Evolutionary conservation across 129 eudicot genomes (phyloP).

Genomic region (sunflower (Helianthus annuus)): DNA sequence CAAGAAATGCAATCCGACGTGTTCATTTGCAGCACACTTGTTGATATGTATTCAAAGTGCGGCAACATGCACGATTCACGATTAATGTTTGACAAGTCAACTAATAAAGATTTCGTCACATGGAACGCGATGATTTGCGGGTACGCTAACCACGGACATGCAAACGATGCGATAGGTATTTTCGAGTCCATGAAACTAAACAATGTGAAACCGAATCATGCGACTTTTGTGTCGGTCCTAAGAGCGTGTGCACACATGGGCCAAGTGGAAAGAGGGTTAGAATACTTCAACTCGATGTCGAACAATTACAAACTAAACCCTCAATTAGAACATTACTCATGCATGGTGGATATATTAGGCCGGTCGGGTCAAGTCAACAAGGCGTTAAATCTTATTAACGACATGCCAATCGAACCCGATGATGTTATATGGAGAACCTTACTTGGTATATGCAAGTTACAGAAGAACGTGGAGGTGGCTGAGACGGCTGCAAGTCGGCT

Average conservation of each 20-base stretch:
- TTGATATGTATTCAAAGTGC: conserved; percentile 89
- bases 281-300: conserved; percentile 64
- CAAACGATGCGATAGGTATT: conserved; percentile 52
- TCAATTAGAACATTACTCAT: conserved; percentile 78
- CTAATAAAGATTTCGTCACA: conserved; percentile 59
- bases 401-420: conserved; percentile 84
- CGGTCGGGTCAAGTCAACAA: conserved; percentile 59
- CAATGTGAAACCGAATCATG: conserved; percentile 68
- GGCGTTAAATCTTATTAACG: conserved; percentile 64
- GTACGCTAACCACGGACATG: conserved; percentile 80
- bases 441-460: conserved; percentile 77
- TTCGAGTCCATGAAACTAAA: conserved; percentile 71
- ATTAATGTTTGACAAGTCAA: conserved; percentile 56
- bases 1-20: conserved; percentile 76
- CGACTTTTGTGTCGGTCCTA: conserved; percentile 84
- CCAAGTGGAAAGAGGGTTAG: conserved; percentile 56
- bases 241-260: conserved; percentile 89
- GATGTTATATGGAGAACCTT: conserved; percentile 91
- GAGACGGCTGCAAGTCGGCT: conserved; percentile 70
- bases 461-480: conserved; percentile 80
- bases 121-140: conserved; percentile 82
- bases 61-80: conserved; percentile 77
- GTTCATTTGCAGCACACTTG: conserved; percentile 75
- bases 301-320: conserved; percentile 56
- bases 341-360: conserved; percentile 87